Conservation (phyloP, 1,284 basidiomycete species). For the Vanrija pseudolonga region DNA sequence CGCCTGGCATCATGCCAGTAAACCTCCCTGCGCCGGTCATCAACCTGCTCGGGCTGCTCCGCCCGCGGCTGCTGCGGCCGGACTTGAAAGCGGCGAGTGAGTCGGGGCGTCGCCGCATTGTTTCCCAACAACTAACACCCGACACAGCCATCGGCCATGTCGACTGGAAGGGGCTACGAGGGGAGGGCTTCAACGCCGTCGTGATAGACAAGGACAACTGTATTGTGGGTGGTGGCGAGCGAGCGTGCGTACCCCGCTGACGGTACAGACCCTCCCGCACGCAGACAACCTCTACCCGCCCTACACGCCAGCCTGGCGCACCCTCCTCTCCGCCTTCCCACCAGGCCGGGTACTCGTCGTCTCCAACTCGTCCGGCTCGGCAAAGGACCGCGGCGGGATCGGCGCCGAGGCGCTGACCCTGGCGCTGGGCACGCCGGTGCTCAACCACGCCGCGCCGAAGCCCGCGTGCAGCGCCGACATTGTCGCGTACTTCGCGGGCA, state of each 20-base stretch:
- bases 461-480: constrained; percentile 71
- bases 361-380: constrained; percentile 87
- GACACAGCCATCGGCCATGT: constrained; percentile 86
- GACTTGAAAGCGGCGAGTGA: constrained; percentile 68
- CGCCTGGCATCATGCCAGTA: constrained; percentile 25
- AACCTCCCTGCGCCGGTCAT: constrained; percentile 66
- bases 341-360: constrained; percentile 79
- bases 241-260: neutral
- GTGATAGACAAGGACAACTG: constrained; percentile 99
- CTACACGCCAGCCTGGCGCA: constrained; percentile 72
- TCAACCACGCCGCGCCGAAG: constrained; percentile 72
- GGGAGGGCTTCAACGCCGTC: constrained; percentile 76
- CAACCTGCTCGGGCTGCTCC: constrained; percentile 67
- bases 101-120: constrained; percentile 11
- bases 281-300: constrained; percentile 69
- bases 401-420: constrained; percentile 82
- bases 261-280: constrained; percentile 68
- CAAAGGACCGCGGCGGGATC: constrained; percentile 69
- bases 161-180: constrained; percentile 72
- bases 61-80: constrained; percentile 70
- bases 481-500: constrained; percentile 57
- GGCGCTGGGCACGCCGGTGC: constrained; percentile 73
- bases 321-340: constrained; percentile 70
- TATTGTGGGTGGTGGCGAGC: constrained; percentile 57
- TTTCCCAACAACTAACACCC: neutral